phyloP scores from a whole-genome alignment of 2,329 filamentous ascomycete genomes.

The Fusarium piperis region DNA sequence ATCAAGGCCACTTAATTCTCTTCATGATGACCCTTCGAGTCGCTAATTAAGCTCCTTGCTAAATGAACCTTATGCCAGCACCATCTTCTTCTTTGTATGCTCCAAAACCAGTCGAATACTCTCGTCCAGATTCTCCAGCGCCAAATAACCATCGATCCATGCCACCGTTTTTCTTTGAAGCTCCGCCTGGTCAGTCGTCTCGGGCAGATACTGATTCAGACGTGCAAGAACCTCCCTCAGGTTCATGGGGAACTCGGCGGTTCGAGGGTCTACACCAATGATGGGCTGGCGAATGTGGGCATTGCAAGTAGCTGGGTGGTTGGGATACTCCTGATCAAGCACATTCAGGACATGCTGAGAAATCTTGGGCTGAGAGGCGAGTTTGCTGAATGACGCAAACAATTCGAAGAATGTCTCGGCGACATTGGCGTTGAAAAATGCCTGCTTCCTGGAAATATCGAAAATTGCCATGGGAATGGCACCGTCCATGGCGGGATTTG shows the following conservation, averaged over 20 bases:
- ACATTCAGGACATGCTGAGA: conserved; percentile 77
- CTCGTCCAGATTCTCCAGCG: conserved; percentile 61
- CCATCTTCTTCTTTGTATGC: conserved; percentile 55
- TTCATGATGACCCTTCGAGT: background rate
- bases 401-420: conserved; percentile 84
- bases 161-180: conserved; percentile 59
- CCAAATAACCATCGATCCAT: conserved; percentile 66
- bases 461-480: conserved; percentile 94
- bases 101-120: conserved; percentile 65
- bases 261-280: conserved; percentile 69
- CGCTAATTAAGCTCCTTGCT: background rate
- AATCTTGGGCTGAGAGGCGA: conserved; percentile 73
- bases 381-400: conserved; percentile 74
- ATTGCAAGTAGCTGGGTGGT: conserved; percentile 70
- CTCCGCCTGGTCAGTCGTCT: conserved; percentile 55
- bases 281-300: conserved; percentile 79
- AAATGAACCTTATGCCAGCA: conserved; percentile 14
- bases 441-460: conserved; percentile 83
- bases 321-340: conserved; percentile 69
- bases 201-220: conserved; percentile 63
- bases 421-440: conserved; percentile 71
- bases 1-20: background rate
- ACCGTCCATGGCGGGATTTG: conserved; percentile 87
- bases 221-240: conserved; percentile 72
- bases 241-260: conserved; percentile 77